Conservation (phyloP, 2,329 filamentous ascomycete genomes). For the Penicillium polonicum region DNA sequence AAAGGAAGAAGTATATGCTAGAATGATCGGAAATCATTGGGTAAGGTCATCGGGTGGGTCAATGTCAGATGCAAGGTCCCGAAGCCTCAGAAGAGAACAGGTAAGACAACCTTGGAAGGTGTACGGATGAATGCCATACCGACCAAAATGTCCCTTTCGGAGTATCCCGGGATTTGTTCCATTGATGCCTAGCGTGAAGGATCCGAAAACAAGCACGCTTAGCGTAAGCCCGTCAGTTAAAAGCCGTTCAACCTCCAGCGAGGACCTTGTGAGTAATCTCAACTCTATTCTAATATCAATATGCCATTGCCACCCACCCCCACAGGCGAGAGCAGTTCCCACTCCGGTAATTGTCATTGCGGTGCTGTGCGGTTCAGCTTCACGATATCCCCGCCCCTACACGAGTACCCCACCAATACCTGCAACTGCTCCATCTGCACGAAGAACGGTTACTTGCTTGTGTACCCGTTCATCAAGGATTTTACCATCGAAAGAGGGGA, state of each 20-base stretch:
- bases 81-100: background rate
- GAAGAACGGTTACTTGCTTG: background rate
- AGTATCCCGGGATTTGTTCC: too few species aligned
- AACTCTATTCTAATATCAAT: background rate
- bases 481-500: background rate
- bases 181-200: background rate
- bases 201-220: background rate
- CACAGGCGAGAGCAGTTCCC: background rate
- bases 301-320: background rate
- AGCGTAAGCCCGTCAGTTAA: background rate
- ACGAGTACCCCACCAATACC: background rate
- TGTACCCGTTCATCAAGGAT: background rate
- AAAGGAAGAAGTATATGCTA: background rate
- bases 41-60: background rate
- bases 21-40: background rate
- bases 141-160: background rate
- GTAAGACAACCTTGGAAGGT: background rate
- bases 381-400: background rate
- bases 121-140: background rate
- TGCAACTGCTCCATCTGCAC: background rate
- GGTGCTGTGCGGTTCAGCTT: background rate
- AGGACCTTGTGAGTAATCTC: background rate
- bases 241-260: background rate
- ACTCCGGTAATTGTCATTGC: background rate
- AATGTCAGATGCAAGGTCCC: background rate